These are phyloP conservation scores for Aquilaria yunnanensis DNA, from an alignment of 345 rosid species.

Conservation along the genomic window DNA sequence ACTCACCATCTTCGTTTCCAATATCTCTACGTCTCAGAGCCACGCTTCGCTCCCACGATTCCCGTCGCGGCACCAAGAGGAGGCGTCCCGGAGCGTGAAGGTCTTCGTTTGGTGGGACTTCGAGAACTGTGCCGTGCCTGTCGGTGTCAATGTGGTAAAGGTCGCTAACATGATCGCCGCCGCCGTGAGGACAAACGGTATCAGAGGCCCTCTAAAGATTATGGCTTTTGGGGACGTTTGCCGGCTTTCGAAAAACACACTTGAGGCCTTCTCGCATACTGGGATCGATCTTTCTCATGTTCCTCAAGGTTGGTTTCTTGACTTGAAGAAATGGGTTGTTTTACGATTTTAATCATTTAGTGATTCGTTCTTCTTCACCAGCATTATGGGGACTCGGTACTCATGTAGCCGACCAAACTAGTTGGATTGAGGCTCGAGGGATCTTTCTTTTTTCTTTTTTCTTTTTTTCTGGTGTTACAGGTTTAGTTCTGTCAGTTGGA, in stretches of 20 bases:
- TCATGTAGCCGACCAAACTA: too few species aligned
- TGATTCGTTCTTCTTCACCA: neutral
- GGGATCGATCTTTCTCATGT: conserved; percentile 73
- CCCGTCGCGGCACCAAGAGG: conserved; percentile 29
- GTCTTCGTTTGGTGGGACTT: conserved; percentile 97
- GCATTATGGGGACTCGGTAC: too few species aligned
- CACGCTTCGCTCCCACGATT: conserved; percentile 4
- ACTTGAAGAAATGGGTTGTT: neutral
- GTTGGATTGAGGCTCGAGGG: too few species aligned
- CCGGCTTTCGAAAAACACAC: conserved; percentile 61
- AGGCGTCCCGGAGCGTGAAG: conserved; percentile 44
- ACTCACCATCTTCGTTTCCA: conserved; percentile 24
- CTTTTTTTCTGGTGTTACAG: too few species aligned
- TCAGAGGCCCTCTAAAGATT: conserved; percentile 78
- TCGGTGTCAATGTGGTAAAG: conserved; percentile 52
- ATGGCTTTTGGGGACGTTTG: conserved; percentile 72
- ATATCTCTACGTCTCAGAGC: conserved; percentile 27
- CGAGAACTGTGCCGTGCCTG: conserved; percentile 72
- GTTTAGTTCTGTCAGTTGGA: too few species aligned
- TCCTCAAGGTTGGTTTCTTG: conserved; percentile 44
- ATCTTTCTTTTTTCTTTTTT: too few species aligned
- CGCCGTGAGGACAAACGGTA: conserved; percentile 60
- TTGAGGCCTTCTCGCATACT: conserved; percentile 65
- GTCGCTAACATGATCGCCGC: conserved; percentile 47
- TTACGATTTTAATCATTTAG: neutral